Evolutionary conservation across 2,329 filamentous ascomycete species (phyloP), one percentile per base, ranked within the genome.

Genomic region (Talaromyces albobiverticillius): DNA sequence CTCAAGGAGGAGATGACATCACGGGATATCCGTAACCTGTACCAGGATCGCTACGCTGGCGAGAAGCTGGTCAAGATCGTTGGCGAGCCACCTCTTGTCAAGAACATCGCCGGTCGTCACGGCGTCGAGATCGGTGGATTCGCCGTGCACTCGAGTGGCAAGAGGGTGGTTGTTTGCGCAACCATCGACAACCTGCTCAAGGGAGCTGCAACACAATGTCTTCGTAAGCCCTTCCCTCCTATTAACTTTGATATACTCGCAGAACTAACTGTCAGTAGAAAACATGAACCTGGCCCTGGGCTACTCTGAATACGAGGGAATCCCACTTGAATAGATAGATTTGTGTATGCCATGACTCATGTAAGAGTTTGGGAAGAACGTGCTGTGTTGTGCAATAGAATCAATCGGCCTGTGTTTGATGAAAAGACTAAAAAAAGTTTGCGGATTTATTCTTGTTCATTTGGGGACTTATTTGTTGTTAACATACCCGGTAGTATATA

Each of bases 141-240:
- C 66, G 91, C 90, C n/a, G 90, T 96, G 36, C 88, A 96, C 75
- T 90, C 83, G 62, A 85, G 83, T 20, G 93, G 93, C 55, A 94
- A 91, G 82, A 82, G 94, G 49, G 92, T 95, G 0, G 93, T 97
- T n/a, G 83, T 97, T 59, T 95, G 92, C 68, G 89, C 88, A 16
- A 95, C 89, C 2, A 96, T 96, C 65, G 92, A 96, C 74, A 96
- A 96, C 74, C 76, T 96, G 62, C 80, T 94, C 64, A 96, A 96
- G 83, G 92, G 92, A 57, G 92, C 92, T 51, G 89, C 89, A 6
- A 96, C 92, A 10, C 92, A 96, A 72, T 96, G 91, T 76, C 75
- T 96, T 71, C 92, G 87, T 90, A 81, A 81, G 87, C 86, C 48
- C 32, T 36, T 20, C 53, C 20, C 49, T 47, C n/a, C 14, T 14